A percentile compares a stretch with the other conserved stretches of the same genome.
phyloP scores from a whole-genome alignment of 352 stramenopile species.

The Globisporangium rhizosaccharum region DNA sequence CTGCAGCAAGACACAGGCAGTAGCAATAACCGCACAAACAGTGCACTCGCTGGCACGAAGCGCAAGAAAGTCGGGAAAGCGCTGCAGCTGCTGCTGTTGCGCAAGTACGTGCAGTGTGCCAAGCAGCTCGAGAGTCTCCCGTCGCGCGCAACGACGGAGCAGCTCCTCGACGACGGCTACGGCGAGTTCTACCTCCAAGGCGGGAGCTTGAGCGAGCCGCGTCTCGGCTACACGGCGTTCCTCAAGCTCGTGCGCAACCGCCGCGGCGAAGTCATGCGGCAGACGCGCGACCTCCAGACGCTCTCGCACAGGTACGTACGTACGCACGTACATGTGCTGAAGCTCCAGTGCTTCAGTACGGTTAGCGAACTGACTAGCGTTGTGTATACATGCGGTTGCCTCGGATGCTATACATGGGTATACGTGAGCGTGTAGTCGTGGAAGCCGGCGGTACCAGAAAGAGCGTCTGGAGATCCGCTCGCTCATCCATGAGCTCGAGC shows the following conservation, averaged over 20 bases:
- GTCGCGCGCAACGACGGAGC: constrained; percentile 43
- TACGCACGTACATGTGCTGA: no score
- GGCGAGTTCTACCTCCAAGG: constrained; percentile 69
- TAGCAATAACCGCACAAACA: not conserved
- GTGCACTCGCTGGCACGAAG: constrained; percentile 1
- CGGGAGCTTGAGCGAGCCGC: constrained; percentile 47
- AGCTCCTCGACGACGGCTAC: constrained; percentile 58
- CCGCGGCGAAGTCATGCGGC: constrained; percentile 37
- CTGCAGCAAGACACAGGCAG: not conserved
- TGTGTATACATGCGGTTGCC: not conserved
- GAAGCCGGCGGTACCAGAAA: constrained; percentile 27
- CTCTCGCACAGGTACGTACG: constrained; percentile 17
- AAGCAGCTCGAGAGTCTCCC: constrained; percentile 43
- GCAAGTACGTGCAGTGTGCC: constrained; percentile 58
- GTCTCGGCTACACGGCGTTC: constrained; percentile 52
- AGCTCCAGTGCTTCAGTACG: not conserved
- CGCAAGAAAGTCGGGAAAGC: constrained; percentile 53
- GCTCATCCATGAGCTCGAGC: constrained; percentile 53
- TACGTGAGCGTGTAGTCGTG: constrained; percentile 6
- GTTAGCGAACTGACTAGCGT: not conserved
- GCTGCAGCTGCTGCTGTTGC: constrained; percentile 47
- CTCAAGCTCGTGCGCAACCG: constrained; percentile 67
- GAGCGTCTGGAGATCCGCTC: constrained; percentile 49
- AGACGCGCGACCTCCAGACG: constrained; percentile 12
- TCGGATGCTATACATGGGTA: not conserved